Evolutionary conservation across 1,284 basidiomycete species (phyloP).

Genomic region (Coriolopsis trogii): DNA sequence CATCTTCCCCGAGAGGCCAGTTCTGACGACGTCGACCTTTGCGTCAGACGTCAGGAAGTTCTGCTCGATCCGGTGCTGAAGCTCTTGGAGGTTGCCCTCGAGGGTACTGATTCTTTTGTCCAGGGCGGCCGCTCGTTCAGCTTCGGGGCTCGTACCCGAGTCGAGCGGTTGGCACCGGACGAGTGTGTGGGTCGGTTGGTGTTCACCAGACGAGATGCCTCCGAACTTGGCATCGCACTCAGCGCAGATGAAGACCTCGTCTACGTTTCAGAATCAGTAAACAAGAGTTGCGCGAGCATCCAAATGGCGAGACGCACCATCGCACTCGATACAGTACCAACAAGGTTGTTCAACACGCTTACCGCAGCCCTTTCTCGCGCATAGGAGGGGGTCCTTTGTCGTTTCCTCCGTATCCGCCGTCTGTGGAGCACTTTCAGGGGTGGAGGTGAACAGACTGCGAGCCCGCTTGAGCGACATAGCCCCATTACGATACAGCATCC

Average conservation of each 20-base stretch:
- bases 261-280: neutral
- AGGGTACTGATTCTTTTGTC: neutral
- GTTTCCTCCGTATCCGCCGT: neutral
- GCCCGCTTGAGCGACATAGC: neutral
- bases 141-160: neutral
- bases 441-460: neutral
- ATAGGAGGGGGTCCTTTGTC: neutral
- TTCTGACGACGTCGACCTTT: no score
- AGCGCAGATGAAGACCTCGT: conserved; percentile 1
- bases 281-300: no score
- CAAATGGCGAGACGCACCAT: neutral
- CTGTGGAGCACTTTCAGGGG: neutral
- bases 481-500: neutral
- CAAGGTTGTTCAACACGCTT: conserved; percentile 1
- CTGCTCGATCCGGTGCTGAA: no score
- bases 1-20: no score
- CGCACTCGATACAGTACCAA: conserved; percentile 17
- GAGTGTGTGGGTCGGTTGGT: conserved; percentile 2
- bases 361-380: neutral
- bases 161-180: conserved; percentile 6
- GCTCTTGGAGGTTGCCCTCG: no score
- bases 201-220: neutral
- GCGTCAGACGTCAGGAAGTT: no score
- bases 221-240: conserved; percentile 1
- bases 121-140: neutral